Evolutionary conservation across 2,329 filamentous ascomycete genomes (phyloP), one percentile per base, ranked within the genome.

Genomic region (Apiospora marii): DNA sequence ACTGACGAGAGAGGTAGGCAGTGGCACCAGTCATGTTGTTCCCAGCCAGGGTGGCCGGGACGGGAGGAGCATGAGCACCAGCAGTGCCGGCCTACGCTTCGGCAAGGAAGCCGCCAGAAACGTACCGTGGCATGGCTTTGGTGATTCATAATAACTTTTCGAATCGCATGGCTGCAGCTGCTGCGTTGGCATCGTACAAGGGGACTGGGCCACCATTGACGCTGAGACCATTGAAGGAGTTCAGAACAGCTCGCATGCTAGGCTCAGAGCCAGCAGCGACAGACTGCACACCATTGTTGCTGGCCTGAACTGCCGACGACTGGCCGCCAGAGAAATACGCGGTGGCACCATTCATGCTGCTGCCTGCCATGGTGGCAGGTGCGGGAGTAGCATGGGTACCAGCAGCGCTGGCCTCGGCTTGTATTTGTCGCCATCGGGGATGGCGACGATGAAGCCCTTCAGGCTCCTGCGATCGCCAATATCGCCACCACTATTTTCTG

Each of bases 171-270:
- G 78, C 74, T 43, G 79, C 77, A 75, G 81, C 80, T 70, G 79
- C 77, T 75, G 81, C 80, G 69, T 79, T 78, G 58, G 74, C 77
- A 71, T 78, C 74, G 73, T 80, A 78, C 8, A 83, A 74, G 70
- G 78, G 73, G 48, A 77, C 73, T 30, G 58, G 58, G 58, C 77
- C 68, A 72, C 78, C 77, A 73, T 81, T 77, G 73, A 85, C 79
- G 69, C 78, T 81, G 67, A 82, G 78, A 67, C 78, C 78, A 58
- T 80, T 76, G 68, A 85, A 76, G 72, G 80, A 79, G 68, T 76
- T 76, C 41, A 79, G 72, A 61, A 82, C 70, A 49, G 78, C 73
- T 46, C 75, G 77, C 75, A 81, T 79, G 34, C 76, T 76, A 41
- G 71, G 53, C 37, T 61, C 53, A 22, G 53, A 61, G 34, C 80